Evolutionary conservation across 257 asterid species (phyloP).

Genomic region (Solanum lignicaule): DNA sequence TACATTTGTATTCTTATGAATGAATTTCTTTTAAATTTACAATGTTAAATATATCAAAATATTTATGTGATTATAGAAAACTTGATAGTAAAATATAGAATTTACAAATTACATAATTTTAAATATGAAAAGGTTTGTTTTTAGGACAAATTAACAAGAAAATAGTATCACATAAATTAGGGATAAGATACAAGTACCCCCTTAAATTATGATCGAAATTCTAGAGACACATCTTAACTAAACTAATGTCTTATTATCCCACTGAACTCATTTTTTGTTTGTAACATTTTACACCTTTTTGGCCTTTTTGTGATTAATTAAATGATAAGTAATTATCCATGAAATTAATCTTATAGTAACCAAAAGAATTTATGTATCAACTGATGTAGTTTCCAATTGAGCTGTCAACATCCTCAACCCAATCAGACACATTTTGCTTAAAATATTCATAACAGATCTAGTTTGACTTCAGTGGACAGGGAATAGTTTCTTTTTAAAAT

Average conservation of each 20-base stretch:
- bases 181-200: too few relatives aligned
- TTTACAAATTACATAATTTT: neutral
- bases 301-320: neutral
- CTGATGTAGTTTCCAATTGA: neutral
- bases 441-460: neutral
- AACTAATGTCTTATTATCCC: too few relatives aligned
- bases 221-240: neutral
- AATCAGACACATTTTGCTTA: neutral
- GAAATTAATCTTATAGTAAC: neutral
- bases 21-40: neutral
- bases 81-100: neutral
- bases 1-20: neutral
- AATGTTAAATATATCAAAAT: neutral
- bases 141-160: neutral
- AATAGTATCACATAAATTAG: neutral
- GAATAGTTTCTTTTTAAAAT: too few relatives aligned
- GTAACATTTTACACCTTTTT: too few relatives aligned
- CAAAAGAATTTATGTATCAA: neutral
- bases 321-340: neutral
- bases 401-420: neutral
- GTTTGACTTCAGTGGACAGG: neutral
- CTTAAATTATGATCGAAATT: accelerated
- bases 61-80: neutral
- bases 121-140: neutral
- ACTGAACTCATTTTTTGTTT: neutral